These are phyloP conservation scores for Acer negundo DNA, from an alignment of 345 rosid genomes.

Conservation along the genomic window DNA sequence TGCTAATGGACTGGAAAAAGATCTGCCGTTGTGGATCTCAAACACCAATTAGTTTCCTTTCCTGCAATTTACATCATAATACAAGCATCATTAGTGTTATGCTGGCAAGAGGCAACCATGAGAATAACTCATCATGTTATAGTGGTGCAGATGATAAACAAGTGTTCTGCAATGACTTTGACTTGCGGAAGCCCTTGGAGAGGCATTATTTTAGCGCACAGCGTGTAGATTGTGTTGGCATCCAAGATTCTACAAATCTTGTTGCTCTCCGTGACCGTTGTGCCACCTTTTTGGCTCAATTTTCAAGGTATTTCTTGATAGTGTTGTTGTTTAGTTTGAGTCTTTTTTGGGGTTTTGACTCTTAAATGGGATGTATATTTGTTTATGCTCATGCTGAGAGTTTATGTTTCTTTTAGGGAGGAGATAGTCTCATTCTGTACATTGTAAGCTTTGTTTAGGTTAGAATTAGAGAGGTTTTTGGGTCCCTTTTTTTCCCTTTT, in stretches of 20 bases:
- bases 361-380: background rate
- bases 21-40: background rate
- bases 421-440: background rate
- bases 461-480: background rate
- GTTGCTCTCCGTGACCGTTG: slow-evolving; percentile 55
- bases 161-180: slow-evolving; percentile 79
- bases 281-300: slow-evolving; percentile 62
- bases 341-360: background rate
- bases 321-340: background rate
- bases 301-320: slow-evolving; percentile 49
- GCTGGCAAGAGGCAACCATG: background rate
- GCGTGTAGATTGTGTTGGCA: slow-evolving; percentile 72
- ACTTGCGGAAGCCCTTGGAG: slow-evolving; percentile 91
- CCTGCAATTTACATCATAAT: background rate
- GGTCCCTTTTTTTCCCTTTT: background rate
- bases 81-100: background rate
- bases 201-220: slow-evolving; percentile 61
- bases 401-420: background rate
- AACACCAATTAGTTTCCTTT: background rate
- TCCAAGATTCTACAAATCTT: slow-evolving; percentile 57
- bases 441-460: background rate
- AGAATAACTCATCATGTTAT: slow-evolving; percentile 8
- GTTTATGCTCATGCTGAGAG: background rate
- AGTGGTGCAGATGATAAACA: slow-evolving; percentile 60
- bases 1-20: background rate